Conservation (phyloP, 2,329 filamentous ascomycete genomes). For the Thielaviopsis euricoi region DNA sequence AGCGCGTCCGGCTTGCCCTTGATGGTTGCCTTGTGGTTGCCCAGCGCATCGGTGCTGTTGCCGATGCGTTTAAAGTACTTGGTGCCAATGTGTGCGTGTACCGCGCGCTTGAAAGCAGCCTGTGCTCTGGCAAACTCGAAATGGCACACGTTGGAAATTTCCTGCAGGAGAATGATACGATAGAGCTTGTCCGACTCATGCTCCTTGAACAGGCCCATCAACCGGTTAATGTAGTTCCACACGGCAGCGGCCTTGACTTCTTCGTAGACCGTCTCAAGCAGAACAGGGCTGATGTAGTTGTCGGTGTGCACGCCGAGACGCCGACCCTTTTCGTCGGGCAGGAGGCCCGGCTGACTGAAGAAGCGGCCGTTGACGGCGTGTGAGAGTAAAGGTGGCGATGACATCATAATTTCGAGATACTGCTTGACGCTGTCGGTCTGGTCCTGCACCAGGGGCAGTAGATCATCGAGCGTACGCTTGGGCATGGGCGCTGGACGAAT, state of each 20-base stretch:
- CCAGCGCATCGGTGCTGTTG: constrained; percentile 20
- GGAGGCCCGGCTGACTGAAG: constrained; percentile 24
- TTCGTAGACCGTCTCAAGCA: constrained; percentile 26
- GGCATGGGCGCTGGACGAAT: constrained; percentile 15
- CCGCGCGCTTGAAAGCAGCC: constrained; percentile 23
- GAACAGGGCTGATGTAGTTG: constrained; percentile 23
- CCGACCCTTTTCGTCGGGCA: constrained; percentile 29
- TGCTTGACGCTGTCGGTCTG: constrained; percentile 21
- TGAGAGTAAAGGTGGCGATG: constrained; percentile 20
- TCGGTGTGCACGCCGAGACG: constrained; percentile 22
- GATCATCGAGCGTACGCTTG: constrained; percentile 19
- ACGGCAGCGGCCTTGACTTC: constrained; percentile 20
- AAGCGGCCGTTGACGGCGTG: constrained; percentile 22
- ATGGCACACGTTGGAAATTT: constrained; percentile 28
- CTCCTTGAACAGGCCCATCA: constrained; percentile 21
- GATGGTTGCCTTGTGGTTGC: constrained; percentile 22
- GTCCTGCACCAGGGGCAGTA: constrained; percentile 19
- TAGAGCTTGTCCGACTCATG: constrained; percentile 18
- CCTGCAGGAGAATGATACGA: constrained; percentile 24
- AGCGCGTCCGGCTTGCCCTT: constrained; percentile 26
- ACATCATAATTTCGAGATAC: constrained; percentile 19
- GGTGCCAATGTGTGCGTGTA: constrained; percentile 20
- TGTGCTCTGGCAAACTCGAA: constrained; percentile 26
- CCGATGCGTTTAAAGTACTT: constrained; percentile 27
- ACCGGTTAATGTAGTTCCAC: constrained; percentile 24